Conservation (phyloP, 2,329 filamentous ascomycete species). For the Beauveria caledonica region DNA sequence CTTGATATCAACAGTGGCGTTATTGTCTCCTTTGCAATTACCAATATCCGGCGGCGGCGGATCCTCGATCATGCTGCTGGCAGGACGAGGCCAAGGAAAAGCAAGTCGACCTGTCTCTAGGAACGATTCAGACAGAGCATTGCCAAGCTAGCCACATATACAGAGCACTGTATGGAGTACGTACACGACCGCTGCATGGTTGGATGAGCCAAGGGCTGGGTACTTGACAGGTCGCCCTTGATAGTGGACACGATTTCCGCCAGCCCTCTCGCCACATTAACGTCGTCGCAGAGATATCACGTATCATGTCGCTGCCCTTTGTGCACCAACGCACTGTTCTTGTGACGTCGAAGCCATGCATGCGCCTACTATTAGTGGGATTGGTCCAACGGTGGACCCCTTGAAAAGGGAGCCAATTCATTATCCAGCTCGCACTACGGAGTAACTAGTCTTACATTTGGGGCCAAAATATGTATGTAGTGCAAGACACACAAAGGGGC, state of each 20-base stretch:
- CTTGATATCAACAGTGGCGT: background rate
- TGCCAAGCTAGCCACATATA: background rate
- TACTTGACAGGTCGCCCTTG: background rate
- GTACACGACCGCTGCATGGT: no score
- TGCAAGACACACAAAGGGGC: slow-evolving; percentile 1
- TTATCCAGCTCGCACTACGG: background rate
- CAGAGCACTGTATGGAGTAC: no score
- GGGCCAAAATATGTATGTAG: background rate
- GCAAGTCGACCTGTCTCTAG: background rate
- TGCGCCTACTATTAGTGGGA: background rate
- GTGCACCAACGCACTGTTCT: background rate
- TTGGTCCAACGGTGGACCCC: background rate
- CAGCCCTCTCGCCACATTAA: background rate
- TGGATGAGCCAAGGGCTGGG: background rate
- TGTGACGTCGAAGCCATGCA: background rate
- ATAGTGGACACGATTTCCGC: background rate
- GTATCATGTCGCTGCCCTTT: background rate
- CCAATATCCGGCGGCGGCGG: background rate
- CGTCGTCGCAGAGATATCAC: background rate
- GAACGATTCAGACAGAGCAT: background rate
- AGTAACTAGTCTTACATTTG: slow-evolving; percentile 6
- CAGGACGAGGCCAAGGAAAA: background rate
- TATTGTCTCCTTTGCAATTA: background rate
- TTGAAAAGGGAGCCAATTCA: background rate
- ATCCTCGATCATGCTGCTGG: background rate